A percentile compares a stretch with the other conserved stretches of the same genome.
phyloP scores from a whole-genome alignment of 2,329 filamentous ascomycete species.

The Talaromyces sp. region DNA sequence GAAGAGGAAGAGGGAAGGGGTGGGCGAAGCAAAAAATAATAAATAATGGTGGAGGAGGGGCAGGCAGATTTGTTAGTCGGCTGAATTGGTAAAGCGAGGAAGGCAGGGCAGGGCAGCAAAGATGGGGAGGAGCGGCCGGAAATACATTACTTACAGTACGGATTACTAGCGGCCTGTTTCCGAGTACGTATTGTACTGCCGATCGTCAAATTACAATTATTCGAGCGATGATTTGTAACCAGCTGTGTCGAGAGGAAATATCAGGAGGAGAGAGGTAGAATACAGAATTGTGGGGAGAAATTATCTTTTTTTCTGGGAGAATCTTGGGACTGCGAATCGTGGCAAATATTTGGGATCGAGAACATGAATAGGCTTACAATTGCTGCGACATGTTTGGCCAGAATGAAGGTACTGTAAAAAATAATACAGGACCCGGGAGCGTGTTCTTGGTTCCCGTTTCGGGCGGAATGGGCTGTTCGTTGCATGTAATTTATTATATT shows the following conservation, averaged over 20 bases:
- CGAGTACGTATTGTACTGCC: conserved; percentile 6
- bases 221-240: not conserved
- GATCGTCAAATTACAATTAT: not conserved
- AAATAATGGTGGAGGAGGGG: conserved; percentile 16
- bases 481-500: not conserved
- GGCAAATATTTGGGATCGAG: conserved; percentile 6
- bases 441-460: not conserved
- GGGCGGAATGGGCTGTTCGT: conserved; percentile 1
- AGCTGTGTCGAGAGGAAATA: not conserved
- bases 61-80: conserved; percentile 10
- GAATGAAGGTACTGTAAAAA: not conserved
- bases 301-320: not conserved
- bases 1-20: not conserved
- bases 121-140: conserved; percentile 3
- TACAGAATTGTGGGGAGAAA: conserved; percentile 1
- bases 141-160: conserved; percentile 4
- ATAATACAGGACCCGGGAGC: not conserved
- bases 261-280: not conserved
- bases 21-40: not conserved
- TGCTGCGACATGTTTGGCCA: conserved; percentile 10
- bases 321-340: not conserved
- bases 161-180: not conserved
- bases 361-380: conserved; percentile 4
- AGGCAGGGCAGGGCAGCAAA: not conserved
- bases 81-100: not conserved